These are phyloP conservation scores for Lagerstroemia speciosa DNA, from an alignment of 345 rosid genomes.

Conservation along the genomic window DNA sequence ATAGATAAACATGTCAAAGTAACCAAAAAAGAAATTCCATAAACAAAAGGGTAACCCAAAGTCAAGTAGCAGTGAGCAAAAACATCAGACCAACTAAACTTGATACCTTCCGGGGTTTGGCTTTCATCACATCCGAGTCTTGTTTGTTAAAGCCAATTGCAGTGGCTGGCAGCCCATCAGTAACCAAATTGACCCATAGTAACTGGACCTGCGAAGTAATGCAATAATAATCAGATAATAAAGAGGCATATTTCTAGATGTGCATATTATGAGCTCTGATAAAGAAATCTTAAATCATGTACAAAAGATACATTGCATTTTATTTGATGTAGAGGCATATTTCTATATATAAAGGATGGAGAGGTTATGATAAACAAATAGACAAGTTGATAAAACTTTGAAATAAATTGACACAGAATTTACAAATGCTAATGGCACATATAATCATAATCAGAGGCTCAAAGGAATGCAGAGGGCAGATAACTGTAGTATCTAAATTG, in stretches of 20 bases:
- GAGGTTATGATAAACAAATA: background rate
- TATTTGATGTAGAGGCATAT: background rate
- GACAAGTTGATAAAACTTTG: background rate
- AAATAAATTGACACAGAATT: background rate
- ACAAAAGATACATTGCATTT: background rate
- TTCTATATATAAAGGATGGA: background rate
- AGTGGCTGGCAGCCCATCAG: constrained; percentile 99
- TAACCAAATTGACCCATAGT: constrained; percentile 97
- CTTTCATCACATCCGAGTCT: constrained; percentile 95
- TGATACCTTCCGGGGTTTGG: constrained; percentile 91
- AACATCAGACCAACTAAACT: background rate
- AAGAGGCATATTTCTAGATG: no score
- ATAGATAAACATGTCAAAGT: background rate
- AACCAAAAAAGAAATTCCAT: background rate
- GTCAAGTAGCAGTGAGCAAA: background rate
- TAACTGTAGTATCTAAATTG: constrained; percentile 6
- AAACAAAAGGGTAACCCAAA: background rate
- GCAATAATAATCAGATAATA: background rate
- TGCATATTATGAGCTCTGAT: background rate
- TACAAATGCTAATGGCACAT: background rate
- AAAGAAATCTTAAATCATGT: background rate
- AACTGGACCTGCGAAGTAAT: constrained; percentile 68
- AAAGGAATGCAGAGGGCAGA: background rate
- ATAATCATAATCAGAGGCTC: background rate
- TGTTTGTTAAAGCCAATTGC: constrained; percentile 98